phyloP scores from a whole-genome alignment of 2,329 filamentous ascomycete genomes.

The Claviceps paspali region DNA sequence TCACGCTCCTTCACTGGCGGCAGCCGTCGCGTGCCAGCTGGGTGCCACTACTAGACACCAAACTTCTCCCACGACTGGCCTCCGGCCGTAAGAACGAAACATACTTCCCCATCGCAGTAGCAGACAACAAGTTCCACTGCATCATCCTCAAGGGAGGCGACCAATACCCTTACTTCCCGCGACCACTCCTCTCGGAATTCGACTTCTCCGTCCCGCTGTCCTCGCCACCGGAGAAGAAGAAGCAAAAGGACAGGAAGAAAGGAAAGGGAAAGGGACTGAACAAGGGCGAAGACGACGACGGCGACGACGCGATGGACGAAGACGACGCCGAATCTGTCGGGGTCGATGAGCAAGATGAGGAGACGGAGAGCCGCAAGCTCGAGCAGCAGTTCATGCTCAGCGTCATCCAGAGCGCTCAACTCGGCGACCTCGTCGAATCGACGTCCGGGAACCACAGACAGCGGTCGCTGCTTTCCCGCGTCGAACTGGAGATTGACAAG shows the following conservation, averaged over 20 bases:
- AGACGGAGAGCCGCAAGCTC: conserved; percentile 42
- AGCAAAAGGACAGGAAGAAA: conserved; percentile 19
- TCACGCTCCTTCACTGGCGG: conserved; percentile 85
- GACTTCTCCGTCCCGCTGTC: conserved; percentile 75
- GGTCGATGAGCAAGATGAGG: conserved; percentile 15
- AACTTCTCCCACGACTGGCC: conserved; percentile 63
- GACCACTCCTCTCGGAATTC: conserved; percentile 82
- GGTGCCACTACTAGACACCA: conserved; percentile 87
- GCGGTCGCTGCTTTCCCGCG: conserved; percentile 48
- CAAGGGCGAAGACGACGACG: conserved; percentile 20
- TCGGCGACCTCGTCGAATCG: conserved; percentile 57
- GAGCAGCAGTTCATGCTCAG: conserved; percentile 73
- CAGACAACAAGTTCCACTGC: conserved; percentile 86
- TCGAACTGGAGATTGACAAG: conserved; percentile 82
- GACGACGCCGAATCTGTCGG: conserved; percentile 14
- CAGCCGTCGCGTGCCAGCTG: conserved; percentile 71
- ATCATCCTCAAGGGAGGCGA: conserved; percentile 97
- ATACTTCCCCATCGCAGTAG: conserved; percentile 93
- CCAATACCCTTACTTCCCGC: conserved; percentile 81
- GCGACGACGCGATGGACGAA: conserved; percentile 21
- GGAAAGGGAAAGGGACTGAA: conserved; percentile 12
- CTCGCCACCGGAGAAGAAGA: conserved; percentile 26
- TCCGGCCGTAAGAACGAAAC: conserved; percentile 74
- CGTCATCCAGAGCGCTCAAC: conserved; percentile 55
- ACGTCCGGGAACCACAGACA: conserved; percentile 45